Percentiles rank a stretch among this genome's conserved stretches.
phyloP scores from a whole-genome alignment of 2,329 filamentous ascomycete species.

The Apiospora malaysiana region DNA sequence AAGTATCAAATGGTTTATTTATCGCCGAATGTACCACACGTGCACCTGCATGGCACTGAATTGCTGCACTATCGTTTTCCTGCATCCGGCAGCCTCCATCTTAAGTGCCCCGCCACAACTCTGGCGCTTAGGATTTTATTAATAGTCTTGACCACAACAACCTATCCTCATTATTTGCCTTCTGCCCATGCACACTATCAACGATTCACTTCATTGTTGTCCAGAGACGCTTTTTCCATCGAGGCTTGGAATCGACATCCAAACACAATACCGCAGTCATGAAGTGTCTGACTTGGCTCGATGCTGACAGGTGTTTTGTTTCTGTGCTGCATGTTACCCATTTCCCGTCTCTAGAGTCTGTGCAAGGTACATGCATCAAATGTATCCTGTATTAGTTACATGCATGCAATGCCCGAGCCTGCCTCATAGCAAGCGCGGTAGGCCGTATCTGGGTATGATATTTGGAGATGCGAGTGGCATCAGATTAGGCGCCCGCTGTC shows the following conservation, averaged over 20 bases:
- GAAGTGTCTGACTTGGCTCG: slow-evolving; percentile 1
- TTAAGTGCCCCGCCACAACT: slow-evolving; percentile 3
- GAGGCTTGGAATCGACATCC: slow-evolving; percentile 11
- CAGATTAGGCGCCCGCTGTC: slow-evolving; percentile 16
- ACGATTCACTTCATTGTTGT: background rate
- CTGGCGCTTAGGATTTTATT: slow-evolving; percentile 12
- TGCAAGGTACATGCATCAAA: too few species aligned
- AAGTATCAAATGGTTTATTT: background rate
- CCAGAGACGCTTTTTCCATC: background rate
- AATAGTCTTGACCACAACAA: slow-evolving; percentile 8
- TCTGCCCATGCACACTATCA: background rate
- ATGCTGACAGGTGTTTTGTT: background rate
- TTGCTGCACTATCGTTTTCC: slow-evolving; percentile 13
- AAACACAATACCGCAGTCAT: background rate
- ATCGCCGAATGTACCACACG: background rate
- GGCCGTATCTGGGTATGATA: slow-evolving; percentile 2
- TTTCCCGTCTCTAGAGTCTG: background rate
- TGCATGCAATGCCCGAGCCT: background rate
- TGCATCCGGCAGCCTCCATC: slow-evolving; percentile 11
- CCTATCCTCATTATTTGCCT: background rate
- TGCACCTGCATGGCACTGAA: background rate
- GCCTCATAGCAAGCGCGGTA: background rate
- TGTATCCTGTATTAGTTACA: too few species aligned
- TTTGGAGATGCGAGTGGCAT: background rate
- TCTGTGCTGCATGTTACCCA: background rate